These are phyloP conservation scores for Inonotus hispidus DNA, from an alignment of 1,284 basidiomycete genomes.

Conservation along the genomic window DNA sequence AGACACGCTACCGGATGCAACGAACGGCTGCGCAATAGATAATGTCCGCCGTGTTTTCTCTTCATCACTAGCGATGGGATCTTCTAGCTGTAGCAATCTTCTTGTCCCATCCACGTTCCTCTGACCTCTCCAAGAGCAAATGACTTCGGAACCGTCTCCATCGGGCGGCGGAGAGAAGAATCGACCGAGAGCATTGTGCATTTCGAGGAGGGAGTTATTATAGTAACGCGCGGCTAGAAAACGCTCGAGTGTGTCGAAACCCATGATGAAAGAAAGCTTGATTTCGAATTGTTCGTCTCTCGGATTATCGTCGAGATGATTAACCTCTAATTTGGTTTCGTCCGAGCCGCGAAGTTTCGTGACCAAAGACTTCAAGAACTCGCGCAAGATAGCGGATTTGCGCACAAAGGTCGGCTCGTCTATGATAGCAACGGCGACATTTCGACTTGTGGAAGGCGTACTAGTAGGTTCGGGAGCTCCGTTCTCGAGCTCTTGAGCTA, in stretches of 20 bases:
- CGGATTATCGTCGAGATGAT: neutral
- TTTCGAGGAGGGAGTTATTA: constrained; percentile 38
- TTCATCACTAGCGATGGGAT: constrained; percentile 26
- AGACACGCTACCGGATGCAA: constrained; percentile 44
- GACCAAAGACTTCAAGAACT: constrained; percentile 36
- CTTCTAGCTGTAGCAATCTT: constrained; percentile 14
- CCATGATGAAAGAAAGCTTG: constrained; percentile 68
- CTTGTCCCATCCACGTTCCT: neutral
- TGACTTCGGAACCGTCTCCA: constrained; percentile 60
- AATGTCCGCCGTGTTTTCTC: constrained; percentile 30
- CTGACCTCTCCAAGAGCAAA: constrained; percentile 51
- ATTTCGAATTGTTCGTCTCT: constrained; percentile 22
- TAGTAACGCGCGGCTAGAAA: constrained; percentile 84
- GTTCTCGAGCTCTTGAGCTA: constrained; percentile 47
- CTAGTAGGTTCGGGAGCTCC: neutral
- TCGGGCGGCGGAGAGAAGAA: constrained; percentile 52
- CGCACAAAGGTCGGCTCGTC: constrained; percentile 87
- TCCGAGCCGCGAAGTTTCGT: constrained; percentile 10
- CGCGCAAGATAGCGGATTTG: constrained; percentile 66
- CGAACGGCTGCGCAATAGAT: constrained; percentile 42
- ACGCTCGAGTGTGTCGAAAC: constrained; percentile 85
- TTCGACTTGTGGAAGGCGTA: constrained; percentile 28
- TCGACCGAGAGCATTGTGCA: constrained; percentile 49
- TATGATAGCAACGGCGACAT: constrained; percentile 78
- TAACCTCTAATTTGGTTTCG: constrained; percentile 9